Evolutionary conservation across 2,329 filamentous ascomycete species (phyloP).

Genomic region (Colletotrichum musae): DNA sequence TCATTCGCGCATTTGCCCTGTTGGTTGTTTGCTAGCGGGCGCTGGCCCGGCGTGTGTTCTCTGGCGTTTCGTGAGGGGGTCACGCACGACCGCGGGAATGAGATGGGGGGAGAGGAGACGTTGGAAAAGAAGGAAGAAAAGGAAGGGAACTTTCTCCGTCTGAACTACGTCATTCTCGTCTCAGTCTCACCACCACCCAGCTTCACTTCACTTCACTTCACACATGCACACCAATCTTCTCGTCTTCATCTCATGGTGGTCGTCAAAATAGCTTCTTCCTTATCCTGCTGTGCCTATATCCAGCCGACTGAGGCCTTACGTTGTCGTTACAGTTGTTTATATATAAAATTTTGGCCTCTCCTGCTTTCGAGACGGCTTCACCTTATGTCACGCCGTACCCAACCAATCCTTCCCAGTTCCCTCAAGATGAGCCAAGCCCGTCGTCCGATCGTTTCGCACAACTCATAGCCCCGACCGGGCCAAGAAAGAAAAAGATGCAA

Average conservation of each 20-base stretch:
- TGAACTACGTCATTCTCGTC: no score
- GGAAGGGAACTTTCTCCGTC: no score
- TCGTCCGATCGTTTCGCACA: conserved; percentile 28
- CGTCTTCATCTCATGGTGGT: not conserved
- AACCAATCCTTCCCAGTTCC: conserved; percentile 9
- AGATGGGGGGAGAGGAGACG: no score
- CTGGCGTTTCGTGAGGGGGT: no score
- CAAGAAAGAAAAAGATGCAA: conserved; percentile 24
- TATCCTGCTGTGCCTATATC: not conserved
- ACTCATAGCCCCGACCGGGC: conserved; percentile 18
- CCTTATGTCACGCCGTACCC: conserved; percentile 23
- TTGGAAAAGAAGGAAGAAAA: no score
- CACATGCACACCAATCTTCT: not conserved
- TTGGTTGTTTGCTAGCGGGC: not conserved
- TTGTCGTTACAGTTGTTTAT: conserved; percentile 11
- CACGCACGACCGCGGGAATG: no score
- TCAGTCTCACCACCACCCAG: no score
- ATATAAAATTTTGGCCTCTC: conserved; percentile 20
- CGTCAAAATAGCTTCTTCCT: not conserved
- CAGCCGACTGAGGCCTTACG: not conserved
- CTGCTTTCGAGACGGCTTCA: conserved; percentile 5
- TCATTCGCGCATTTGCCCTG: not conserved
- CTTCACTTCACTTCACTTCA: not conserved
- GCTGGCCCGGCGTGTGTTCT: no score
- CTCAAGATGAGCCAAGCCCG: conserved; percentile 8